Evolutionary conservation across 257 asterid species (phyloP).

Genomic region (Verbena officinalis): DNA sequence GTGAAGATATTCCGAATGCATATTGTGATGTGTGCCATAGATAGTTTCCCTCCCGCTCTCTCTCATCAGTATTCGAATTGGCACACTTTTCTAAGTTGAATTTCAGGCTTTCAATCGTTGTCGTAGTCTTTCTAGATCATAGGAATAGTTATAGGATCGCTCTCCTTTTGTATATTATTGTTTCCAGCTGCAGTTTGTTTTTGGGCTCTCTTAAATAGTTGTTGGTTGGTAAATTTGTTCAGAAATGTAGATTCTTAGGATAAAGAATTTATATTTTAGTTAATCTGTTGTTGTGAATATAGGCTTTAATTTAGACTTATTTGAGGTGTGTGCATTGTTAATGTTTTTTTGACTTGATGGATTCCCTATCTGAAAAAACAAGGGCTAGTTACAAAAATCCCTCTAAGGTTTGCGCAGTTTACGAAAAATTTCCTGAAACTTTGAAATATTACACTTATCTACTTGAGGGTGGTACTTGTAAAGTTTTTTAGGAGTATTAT

Average conservation of each 20-base stretch:
- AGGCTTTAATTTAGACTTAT: constrained; percentile 10
- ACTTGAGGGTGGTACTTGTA: no score
- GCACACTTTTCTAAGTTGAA: not conserved
- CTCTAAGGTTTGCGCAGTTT: no score
- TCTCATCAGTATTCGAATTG: not conserved
- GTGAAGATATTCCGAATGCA: constrained; percentile 36
- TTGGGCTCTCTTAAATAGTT: constrained; percentile 13
- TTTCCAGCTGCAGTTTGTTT: constrained; percentile 26
- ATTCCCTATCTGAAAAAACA: no score
- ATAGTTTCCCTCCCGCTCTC: no score
- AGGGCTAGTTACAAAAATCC: no score
- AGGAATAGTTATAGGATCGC: constrained; percentile 40
- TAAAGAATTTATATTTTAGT: constrained; percentile 22
- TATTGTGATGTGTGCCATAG: constrained; percentile 9
- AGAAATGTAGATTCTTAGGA: constrained; percentile 31
- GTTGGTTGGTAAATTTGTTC: constrained; percentile 34
- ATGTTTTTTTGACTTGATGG: not conserved
- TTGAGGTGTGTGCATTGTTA: not conserved
- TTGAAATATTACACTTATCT: no score
- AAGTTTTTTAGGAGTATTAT: no score
- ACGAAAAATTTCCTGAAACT: no score
- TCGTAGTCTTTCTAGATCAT: constrained; percentile 30
- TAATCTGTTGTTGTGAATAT: constrained; percentile 40
- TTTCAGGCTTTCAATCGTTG: not conserved
- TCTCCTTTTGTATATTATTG: constrained; percentile 43